Evolutionary conservation across 1,139 yeast genomes (phyloP), one percentile per base, ranked within the genome.

Genomic region (Pichia inconspicua): DNA sequence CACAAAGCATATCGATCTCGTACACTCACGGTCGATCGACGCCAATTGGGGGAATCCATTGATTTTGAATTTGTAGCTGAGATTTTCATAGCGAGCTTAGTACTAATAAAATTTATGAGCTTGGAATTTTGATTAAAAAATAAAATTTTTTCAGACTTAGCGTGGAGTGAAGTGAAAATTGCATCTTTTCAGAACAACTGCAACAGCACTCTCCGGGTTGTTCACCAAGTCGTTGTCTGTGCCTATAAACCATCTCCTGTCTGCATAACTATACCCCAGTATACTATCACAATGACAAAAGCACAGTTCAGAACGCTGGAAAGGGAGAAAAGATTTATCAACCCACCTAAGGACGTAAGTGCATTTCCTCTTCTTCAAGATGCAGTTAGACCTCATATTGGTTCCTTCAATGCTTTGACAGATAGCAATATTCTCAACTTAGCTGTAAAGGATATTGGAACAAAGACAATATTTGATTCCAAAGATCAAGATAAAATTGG

Each of bases 311-410:
- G 82, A 63, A 92, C 98, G 47, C 73, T 92, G 60, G 95, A 88
- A 67, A 80, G 96, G 63, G 97, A 92, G 64, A 66, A 75, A 55
- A 75, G 95, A 59, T 92, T 88, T 70, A 77, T 79, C 58, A 81
- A 86, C 63, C 98, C 98, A 40, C 95, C 97, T 45, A 82, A 80
- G 69, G 95, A 86, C 59, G 78, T 84, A 62, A 74, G 87, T 27
- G 87, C 88, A 2, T 92, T 71, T 61, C 96, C 97, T 8, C 70
- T 89, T 44, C 75, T 94, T 42, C 77, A 78, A 51, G 95, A 87
- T 53, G 97, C 98, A 12, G 94, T 92, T 38, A 80, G 80, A 51
- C 99, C 98, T 12, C 99, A 92, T 65, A 77, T 94, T 51, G 97
- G 96, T 10, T 92, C 98, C 2, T 92, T 92, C 74, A 84, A 92